Percentiles rank a stretch among this genome's conserved stretches.
These are phyloP conservation scores for barley (Hordeum vulgare) DNA, from an alignment of 176 grass and related monocot species.

Conservation along the genomic window DNA sequence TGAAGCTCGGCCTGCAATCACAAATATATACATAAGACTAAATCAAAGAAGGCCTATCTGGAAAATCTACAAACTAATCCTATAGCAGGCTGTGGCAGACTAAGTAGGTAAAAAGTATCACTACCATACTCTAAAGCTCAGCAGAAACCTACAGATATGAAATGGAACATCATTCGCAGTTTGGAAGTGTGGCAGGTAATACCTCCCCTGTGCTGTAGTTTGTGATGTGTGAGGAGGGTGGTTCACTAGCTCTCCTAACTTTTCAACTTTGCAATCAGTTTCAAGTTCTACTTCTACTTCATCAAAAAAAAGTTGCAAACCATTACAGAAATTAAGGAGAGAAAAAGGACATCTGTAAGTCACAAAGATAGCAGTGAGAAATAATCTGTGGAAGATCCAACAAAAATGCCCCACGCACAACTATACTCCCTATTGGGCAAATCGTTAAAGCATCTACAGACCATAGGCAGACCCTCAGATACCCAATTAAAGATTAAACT, in stretches of 20 bases:
- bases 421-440: not conserved
- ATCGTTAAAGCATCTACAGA: too few species aligned
- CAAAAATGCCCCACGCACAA: not conserved
- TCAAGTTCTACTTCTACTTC: not conserved
- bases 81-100: not conserved
- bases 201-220: not conserved
- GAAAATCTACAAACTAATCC: not conserved
- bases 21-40: slow-evolving; percentile 5
- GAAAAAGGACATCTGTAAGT: not conserved
- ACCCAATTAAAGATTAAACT: not conserved
- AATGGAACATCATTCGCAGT: not conserved
- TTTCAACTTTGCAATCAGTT: not conserved
- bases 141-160: not conserved
- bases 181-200: not conserved
- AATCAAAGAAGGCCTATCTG: not conserved
- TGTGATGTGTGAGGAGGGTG: not conserved
- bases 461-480: too few species aligned
- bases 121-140: not conserved
- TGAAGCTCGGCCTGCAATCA: slow-evolving; percentile 74
- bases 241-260: not conserved
- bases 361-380: not conserved
- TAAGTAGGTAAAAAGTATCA: not conserved
- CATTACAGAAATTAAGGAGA: not conserved
- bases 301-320: not conserved
- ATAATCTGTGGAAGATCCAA: not conserved